Conservation (phyloP, 305 asterid genomes). For the Striga hermonthica region DNA sequence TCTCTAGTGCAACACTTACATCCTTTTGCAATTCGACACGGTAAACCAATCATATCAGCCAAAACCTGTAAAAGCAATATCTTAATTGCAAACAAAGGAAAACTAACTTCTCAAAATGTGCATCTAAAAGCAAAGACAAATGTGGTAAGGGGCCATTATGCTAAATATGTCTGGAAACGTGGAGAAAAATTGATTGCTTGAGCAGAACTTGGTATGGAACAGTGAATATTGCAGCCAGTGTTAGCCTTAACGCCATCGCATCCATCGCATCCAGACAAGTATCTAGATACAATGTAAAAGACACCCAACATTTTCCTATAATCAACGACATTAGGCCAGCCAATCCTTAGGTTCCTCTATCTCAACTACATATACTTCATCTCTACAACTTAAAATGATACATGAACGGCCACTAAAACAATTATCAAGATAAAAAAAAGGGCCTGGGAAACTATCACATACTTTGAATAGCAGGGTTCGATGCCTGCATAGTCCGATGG, state of each 20-base stretch:
- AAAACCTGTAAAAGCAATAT: slow-evolving; percentile 56
- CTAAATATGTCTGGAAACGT: slow-evolving; percentile 4
- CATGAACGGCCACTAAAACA: slow-evolving; percentile 23
- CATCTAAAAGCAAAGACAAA: slow-evolving; percentile 12
- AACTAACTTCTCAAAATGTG: slow-evolving; percentile 7
- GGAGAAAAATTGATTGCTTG: background rate
- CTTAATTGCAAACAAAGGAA: slow-evolving; percentile 29
- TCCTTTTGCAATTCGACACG: slow-evolving; percentile 97
- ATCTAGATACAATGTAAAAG: no score
- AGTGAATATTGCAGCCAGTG: background rate
- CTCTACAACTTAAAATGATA: slow-evolving; percentile 17
- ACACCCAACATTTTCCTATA: no score
- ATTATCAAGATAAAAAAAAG: slow-evolving; percentile 1
- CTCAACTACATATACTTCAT: no score
- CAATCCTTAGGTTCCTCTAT: no score
- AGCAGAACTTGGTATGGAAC: slow-evolving; percentile 11
- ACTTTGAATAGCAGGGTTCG: slow-evolving; percentile 92
- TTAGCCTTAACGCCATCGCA: background rate
- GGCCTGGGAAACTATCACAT: slow-evolving; percentile 29
- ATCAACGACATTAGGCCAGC: no score
- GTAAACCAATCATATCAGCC: slow-evolving; percentile 87
- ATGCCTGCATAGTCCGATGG: slow-evolving; percentile 83
- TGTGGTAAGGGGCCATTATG: background rate
- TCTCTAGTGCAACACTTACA: slow-evolving; percentile 82
- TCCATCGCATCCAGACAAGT: no score